A percentile compares a stretch with the other conserved stretches of the same genome.
Conservation (phyloP, 805 yeast species). For the Lachancea fermentati region DNA sequence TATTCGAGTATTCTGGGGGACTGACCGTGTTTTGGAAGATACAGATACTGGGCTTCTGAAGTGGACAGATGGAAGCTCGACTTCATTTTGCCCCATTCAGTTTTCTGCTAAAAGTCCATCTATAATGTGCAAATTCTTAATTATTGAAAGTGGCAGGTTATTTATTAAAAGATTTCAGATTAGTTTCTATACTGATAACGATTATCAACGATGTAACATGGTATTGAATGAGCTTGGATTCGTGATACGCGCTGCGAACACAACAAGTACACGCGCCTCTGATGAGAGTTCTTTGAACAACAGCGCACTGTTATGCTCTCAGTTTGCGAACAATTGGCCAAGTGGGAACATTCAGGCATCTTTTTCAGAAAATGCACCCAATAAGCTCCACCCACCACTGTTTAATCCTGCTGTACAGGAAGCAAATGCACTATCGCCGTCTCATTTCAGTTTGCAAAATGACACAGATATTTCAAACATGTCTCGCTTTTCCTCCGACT, state of each 20-base stretch:
- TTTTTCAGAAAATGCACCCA: too few relatives aligned
- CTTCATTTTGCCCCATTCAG: constrained; percentile 13
- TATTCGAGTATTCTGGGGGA: constrained; percentile 3
- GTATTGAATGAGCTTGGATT: constrained; percentile 10
- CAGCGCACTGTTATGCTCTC: neutral
- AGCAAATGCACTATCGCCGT: too few relatives aligned
- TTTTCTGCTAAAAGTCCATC: constrained; percentile 24
- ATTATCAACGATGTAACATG: constrained; percentile 10
- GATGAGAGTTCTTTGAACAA: neutral
- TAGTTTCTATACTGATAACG: constrained; percentile 13
- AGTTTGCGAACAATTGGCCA: neutral
- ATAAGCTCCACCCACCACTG: too few relatives aligned
- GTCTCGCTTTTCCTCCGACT: too few relatives aligned
- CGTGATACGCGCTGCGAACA: constrained; percentile 11
- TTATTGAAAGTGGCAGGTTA: constrained; percentile 1
- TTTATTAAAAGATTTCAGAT: constrained; percentile 26
- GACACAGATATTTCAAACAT: too few relatives aligned
- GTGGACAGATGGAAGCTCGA: neutral
- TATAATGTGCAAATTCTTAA: constrained; percentile 26
- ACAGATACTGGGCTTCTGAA: neutral
- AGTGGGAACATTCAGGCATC: too few relatives aligned
- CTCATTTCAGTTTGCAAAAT: too few relatives aligned
- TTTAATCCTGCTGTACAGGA: too few relatives aligned
- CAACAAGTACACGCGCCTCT: neutral
- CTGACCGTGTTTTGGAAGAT: neutral